A percentile compares a stretch with the other conserved stretches of the same genome.
These are phyloP conservation scores for Solanum raphanifolium DNA, from an alignment of 257 asterid genomes.

Conservation along the genomic window DNA sequence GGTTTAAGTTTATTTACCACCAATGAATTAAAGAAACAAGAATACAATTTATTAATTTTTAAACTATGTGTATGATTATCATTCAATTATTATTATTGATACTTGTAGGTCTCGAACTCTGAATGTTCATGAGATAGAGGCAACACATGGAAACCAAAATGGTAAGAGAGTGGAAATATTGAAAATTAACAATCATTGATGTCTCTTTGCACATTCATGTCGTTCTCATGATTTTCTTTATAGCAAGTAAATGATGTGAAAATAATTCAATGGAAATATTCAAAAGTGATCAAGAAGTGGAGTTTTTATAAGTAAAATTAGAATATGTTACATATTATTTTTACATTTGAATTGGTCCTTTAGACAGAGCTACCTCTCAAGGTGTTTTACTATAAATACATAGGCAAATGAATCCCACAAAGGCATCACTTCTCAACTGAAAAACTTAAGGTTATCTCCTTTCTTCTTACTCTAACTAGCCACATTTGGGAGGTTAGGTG, in stretches of 20 bases:
- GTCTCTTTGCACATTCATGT: neutral
- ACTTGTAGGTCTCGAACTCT: neutral
- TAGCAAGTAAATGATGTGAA: slow-evolving; percentile 3
- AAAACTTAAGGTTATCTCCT: neutral
- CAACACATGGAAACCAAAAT: slow-evolving; percentile 22
- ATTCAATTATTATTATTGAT: neutral
- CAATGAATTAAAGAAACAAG: neutral
- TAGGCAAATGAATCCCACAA: neutral
- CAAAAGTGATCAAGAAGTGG: slow-evolving; percentile 7
- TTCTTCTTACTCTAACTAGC: neutral
- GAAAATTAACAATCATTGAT: neutral
- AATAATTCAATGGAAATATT: neutral
- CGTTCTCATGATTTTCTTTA: neutral
- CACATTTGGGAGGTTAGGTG: slow-evolving; percentile 12
- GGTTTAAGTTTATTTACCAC: neutral
- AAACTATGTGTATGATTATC: neutral
- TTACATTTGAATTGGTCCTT: neutral
- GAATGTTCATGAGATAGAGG: neutral
- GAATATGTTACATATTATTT: neutral
- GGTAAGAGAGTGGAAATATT: neutral
- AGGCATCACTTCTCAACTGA: slow-evolving; percentile 12
- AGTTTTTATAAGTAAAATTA: slow-evolving; percentile 34
- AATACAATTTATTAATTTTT: neutral
- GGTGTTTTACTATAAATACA: slow-evolving; percentile 18
- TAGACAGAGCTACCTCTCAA: slow-evolving; percentile 14